A percentile compares a stretch with the other conserved stretches of the same genome.
These are phyloP conservation scores for Pyrenophora seminiperda DNA, from an alignment of 2,329 filamentous ascomycete genomes.

Conservation along the genomic window DNA sequence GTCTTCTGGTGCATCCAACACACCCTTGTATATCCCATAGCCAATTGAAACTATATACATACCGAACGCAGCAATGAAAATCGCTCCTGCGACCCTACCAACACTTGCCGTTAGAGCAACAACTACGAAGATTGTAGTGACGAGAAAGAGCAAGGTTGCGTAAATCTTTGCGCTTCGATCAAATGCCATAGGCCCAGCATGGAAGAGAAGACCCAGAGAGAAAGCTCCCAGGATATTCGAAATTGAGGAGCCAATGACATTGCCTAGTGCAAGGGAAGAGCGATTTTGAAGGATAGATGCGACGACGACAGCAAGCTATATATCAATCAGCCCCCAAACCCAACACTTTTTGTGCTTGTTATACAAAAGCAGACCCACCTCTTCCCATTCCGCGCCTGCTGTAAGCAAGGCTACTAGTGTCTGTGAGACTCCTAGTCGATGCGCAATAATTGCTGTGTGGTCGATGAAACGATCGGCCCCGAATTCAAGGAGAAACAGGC, in stretches of 20 bases:
- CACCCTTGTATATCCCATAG: slow-evolving; percentile 54
- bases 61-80: slow-evolving; percentile 51
- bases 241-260: slow-evolving; percentile 60
- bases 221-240: slow-evolving; percentile 63
- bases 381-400: slow-evolving; percentile 62
- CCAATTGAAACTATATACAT: slow-evolving; percentile 54
- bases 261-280: slow-evolving; percentile 58
- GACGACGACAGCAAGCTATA: slow-evolving; percentile 56
- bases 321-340: too few species aligned
- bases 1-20: slow-evolving; percentile 50
- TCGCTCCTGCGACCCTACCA: not conserved
- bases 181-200: slow-evolving; percentile 45
- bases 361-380: slow-evolving; percentile 45
- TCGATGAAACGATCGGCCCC: slow-evolving; percentile 61
- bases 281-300: slow-evolving; percentile 55
- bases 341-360: too few species aligned
- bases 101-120: not conserved
- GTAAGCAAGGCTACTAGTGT: slow-evolving; percentile 59
- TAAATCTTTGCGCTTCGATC: slow-evolving; percentile 58
- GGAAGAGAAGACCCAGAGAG: slow-evolving; percentile 57
- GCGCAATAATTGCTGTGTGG: slow-evolving; percentile 56
- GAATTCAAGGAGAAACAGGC: slow-evolving; percentile 57
- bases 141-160: slow-evolving; percentile 49
- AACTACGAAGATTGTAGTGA: not conserved
- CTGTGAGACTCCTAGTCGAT: slow-evolving; percentile 52